Base-by-base conservation (phyloP, 1,139 yeast genomes). In the Yamadazyma dendronema region DNA sequence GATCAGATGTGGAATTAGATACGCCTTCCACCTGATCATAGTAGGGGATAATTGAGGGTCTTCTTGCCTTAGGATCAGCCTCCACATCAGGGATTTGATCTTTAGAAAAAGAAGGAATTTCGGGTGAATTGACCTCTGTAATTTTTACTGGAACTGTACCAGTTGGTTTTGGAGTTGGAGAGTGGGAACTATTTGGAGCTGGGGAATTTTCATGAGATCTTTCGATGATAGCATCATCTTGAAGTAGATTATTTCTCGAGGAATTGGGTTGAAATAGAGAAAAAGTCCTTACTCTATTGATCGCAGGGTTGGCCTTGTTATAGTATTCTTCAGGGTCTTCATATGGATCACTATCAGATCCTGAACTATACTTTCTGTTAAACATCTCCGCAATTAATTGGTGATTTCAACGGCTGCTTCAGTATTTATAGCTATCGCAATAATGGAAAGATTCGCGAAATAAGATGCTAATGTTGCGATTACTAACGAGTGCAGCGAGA, bases 291-390 rank as follows among this genome's bases (percentile, higher is more conserved):
- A 68, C 69, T 40, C 80, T 60, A 23, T 70, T 74, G 25, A 61
- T 50, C 37, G 56, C 63, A 10, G 74, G 60, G 29, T 57, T 50
- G 38, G 56, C 61, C 11, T 59, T 55, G 1, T 66, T 60, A 56
- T 85, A 85, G 54, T 86, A 86, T 22, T 73, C 67, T 40, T 84
- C 92, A 0, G 94, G 77, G 12, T 66, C 62, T 13, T 83, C 83
- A 47, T 69, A 81, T 0, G 94, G 94, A 54, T 81, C 84, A 31
- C 64, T 62, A 10, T 72, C 79, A 24, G 62, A 52, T 3, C 64
- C 48, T 2, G 74, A 66, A 13, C 46, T 41, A 32, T 34, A 36
- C 3, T 42, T 33, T 34, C 48, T 40, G 21, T 30, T 33, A 26
- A 22, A 30, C 23, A 23, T 11, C 11, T 17, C 26, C 15, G 17